These are phyloP conservation scores for Xylaria multiplex DNA, from an alignment of 2,329 filamentous ascomycete genomes.

Conservation along the genomic window DNA sequence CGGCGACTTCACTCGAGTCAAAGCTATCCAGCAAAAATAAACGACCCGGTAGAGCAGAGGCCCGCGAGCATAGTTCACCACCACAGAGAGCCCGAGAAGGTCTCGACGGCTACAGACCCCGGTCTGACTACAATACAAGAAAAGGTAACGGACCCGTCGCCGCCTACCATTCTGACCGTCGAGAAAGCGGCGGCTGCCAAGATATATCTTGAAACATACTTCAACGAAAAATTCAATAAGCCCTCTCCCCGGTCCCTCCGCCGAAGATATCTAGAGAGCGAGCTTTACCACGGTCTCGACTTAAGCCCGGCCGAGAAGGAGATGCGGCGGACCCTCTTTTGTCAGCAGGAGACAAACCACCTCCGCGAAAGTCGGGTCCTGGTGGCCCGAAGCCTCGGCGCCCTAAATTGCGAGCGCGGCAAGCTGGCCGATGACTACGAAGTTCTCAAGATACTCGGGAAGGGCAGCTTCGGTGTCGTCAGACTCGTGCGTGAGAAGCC, in stretches of 20 bases:
- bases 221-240: constrained; percentile 72
- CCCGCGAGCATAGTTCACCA: constrained; percentile 44
- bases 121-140: constrained; percentile 50
- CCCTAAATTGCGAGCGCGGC: constrained; percentile 55
- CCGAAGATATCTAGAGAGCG: constrained; percentile 68
- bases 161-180: constrained; percentile 66
- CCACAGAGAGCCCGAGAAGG: constrained; percentile 41
- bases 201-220: constrained; percentile 86
- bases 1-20: constrained; percentile 55
- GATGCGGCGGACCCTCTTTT: constrained; percentile 67
- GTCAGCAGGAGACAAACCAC: constrained; percentile 75
- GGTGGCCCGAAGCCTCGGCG: constrained; percentile 67
- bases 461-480: constrained; percentile 94
- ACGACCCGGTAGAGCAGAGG: constrained; percentile 46
- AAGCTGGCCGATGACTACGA: constrained; percentile 76
- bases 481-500: constrained; percentile 78
- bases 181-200: constrained; percentile 85
- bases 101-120: constrained; percentile 43
- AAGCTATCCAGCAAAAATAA: constrained; percentile 51
- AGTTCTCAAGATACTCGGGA: constrained; percentile 82
- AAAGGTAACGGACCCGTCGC: constrained; percentile 42
- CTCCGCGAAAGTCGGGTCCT: constrained; percentile 77
- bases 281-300: constrained; percentile 65
- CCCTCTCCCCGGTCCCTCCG: constrained; percentile 70
- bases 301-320: constrained; percentile 66